Base-by-base conservation (phyloP, 495 filamentous ascomycete species). In the Neurospora sp. region DNA sequence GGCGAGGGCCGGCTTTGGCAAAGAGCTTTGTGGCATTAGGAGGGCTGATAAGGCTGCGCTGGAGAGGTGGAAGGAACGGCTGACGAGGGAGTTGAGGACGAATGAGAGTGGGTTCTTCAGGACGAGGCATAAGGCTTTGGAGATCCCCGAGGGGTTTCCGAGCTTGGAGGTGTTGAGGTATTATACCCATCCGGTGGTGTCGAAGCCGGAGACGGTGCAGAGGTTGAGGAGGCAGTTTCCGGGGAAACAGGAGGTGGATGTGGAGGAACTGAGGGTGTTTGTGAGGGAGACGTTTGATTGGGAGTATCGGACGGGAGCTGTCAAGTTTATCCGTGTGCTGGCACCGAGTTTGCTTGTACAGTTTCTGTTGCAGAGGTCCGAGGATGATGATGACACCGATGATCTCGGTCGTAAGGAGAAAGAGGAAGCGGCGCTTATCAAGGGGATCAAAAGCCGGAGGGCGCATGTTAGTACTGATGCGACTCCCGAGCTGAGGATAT, bases 61-160 rank as follows among this genome's bases (percentile, higher is more conserved):
- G 12, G 82, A 78, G 8, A 85, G 84, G 37, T 99, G 96, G 96
- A 90, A 90, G 78, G 87, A 91, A 20, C 85, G 89, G 73, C 81
- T 99, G 16, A 82, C 88, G 70, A 88, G 89, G 72, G 93, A 98
- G 80, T 79, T 98, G 40, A 84, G 87, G 31, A 92, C 90, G 44
- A 99, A 99, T 78, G 92, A 94, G 79, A 93, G 90, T 76, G 90
- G 92, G 16, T 91, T 88, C 72, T 99, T 98, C 79, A 84, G 86
- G 40, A 89, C 85, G 9, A 94, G 88, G 76, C 93, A 95, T 76
- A 90, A 87, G 69, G 84, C 88, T 3, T 82, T 98, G 70, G 84
- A 81, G 5, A 91, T 98, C 16, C 95, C 96, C 3, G 90, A 93
- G 0, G 82, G 83, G 31, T 99, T 98, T 76, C 96, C 96, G 1